Percentiles rank a stretch among this genome's conserved stretches.
Evolutionary conservation across 2,329 filamentous ascomycete species (phyloP).

Genomic region (Ascochyta viciae-villosae): DNA sequence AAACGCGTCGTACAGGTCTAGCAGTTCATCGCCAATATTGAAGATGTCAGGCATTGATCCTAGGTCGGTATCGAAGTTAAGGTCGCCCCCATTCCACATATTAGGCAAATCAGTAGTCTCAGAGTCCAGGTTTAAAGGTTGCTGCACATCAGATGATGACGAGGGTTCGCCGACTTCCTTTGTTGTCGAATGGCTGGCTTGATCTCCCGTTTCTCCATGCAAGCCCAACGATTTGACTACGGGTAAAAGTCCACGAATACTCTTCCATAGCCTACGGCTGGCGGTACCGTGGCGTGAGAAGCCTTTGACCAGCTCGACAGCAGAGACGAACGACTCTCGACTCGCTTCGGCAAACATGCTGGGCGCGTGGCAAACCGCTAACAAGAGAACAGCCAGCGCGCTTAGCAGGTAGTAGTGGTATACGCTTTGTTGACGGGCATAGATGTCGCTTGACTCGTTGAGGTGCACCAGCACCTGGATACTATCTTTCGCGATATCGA

Average conservation of each 20-base stretch:
- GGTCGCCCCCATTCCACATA: conserved; percentile 1
- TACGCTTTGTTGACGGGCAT: conserved; percentile 26
- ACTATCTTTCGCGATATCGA: conserved; percentile 28
- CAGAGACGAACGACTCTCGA: conserved; percentile 26
- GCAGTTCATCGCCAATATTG: conserved; percentile 18
- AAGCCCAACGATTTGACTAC: conserved; percentile 21
- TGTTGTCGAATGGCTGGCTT: neutral
- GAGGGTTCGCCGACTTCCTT: neutral
- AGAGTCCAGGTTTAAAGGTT: neutral
- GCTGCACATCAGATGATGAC: neutral
- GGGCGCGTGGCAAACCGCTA: conserved; percentile 33
- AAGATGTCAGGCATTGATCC: conserved; percentile 24
- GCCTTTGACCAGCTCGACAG: conserved; percentile 28
- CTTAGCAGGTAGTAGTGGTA: conserved; percentile 32
- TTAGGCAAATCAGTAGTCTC: neutral
- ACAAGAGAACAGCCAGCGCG: conserved; percentile 23
- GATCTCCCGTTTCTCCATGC: neutral
- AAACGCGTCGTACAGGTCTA: conserved; percentile 21
- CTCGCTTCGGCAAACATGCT: conserved; percentile 24
- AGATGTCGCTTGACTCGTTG: conserved; percentile 30
- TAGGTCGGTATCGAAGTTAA: conserved; percentile 8
- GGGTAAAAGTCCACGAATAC: conserved; percentile 27
- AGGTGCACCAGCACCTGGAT: conserved; percentile 30
- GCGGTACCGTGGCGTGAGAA: conserved; percentile 27
- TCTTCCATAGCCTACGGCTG: conserved; percentile 31